Evolutionary conservation across 768 basidiomycete species (phyloP).

Genomic region (Mycena venus): DNA sequence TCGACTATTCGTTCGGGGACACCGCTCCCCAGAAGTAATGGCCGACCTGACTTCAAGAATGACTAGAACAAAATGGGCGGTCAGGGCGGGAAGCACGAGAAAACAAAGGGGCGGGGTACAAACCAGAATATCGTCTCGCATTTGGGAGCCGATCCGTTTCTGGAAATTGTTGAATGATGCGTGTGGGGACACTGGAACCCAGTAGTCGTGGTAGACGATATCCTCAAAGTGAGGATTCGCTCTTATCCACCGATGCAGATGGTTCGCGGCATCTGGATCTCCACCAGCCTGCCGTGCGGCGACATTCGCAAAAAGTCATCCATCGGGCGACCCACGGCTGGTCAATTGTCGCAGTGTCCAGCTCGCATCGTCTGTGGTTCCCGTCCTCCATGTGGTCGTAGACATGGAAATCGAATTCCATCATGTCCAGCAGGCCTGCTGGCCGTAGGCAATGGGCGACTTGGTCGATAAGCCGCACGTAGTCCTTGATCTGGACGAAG

Average conservation of each 20-base stretch:
- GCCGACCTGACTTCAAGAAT: slow-evolving; percentile 76
- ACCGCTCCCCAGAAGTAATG: slow-evolving; percentile 75
- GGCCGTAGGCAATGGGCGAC: slow-evolving; percentile 77
- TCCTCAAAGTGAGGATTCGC: slow-evolving; percentile 71
- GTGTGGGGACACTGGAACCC: slow-evolving; percentile 74
- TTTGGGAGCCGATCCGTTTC: slow-evolving; percentile 54
- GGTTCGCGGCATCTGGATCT: slow-evolving; percentile 70
- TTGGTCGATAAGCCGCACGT: slow-evolving; percentile 72
- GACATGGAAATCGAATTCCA: slow-evolving; percentile 79
- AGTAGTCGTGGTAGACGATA: slow-evolving; percentile 69
- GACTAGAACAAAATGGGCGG: slow-evolving; percentile 54
- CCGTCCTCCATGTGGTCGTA: slow-evolving; percentile 71
- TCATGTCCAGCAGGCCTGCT: slow-evolving; percentile 74
- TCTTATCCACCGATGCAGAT: slow-evolving; percentile 67
- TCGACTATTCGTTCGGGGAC: slow-evolving; percentile 66
- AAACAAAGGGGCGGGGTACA: slow-evolving; percentile 11
- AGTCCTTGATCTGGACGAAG: slow-evolving; percentile 74
- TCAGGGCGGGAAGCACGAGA: neutral
- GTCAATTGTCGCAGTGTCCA: slow-evolving; percentile 55
- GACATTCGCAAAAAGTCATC: slow-evolving; percentile 65
- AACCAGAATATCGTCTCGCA: slow-evolving; percentile 75
- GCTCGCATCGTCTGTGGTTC: slow-evolving; percentile 59
- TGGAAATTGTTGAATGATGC: slow-evolving; percentile 53
- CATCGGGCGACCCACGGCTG: slow-evolving; percentile 75
- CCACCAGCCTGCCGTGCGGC: slow-evolving; percentile 73